Percentiles rank a stretch among this genome's conserved stretches.
Conservation (phyloP, 352 stramenopile species). For the Globisporangium polare region DNA sequence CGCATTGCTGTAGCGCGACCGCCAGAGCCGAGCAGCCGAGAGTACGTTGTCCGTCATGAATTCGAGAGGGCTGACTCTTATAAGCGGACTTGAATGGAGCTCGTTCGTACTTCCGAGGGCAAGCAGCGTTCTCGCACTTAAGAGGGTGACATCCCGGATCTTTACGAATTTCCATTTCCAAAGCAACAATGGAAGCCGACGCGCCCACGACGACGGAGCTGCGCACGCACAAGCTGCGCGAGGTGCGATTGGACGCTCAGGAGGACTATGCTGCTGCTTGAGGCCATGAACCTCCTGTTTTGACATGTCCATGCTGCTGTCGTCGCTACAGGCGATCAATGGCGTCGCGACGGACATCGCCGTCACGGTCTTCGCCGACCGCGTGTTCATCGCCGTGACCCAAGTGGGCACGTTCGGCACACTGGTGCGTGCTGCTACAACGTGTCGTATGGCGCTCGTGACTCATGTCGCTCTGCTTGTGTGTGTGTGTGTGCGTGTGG, state of each 20-base stretch:
- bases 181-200: conserved; percentile 2
- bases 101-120: no score
- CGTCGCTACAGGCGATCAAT: conserved; percentile 60
- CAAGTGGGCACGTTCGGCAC: conserved; percentile 82
- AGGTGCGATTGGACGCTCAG: no score
- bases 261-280: no score
- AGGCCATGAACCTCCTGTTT: no score
- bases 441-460: background rate
- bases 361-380: conserved; percentile 75
- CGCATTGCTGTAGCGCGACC: no score
- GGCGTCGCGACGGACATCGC: conserved; percentile 63
- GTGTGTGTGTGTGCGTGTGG: background rate
- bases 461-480: background rate
- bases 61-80: no score
- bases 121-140: background rate
- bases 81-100: no score
- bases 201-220: conserved; percentile 18
- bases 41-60: no score
- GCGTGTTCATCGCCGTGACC: conserved; percentile 79
- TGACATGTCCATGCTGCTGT: no score
- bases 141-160: no score
- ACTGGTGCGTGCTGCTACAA: conserved; percentile 29
- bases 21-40: no score
- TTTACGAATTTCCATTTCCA: no score
- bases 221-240: conserved; percentile 36